phyloP scores from a whole-genome alignment of 352 stramenopile species.

The Halophytophthora polymorphica region DNA sequence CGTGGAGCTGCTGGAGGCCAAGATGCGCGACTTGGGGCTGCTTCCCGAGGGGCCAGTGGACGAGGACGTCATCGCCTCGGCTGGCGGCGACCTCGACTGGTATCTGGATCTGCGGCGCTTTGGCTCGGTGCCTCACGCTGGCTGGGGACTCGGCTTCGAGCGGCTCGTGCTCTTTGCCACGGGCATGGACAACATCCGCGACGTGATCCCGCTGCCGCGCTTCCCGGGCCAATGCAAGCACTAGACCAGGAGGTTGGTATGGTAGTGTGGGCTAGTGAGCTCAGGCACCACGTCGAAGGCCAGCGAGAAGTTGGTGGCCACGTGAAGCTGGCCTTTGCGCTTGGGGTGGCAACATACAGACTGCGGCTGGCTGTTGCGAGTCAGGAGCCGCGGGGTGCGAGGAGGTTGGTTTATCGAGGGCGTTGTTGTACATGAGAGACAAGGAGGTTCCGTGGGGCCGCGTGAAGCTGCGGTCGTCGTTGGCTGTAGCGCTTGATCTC shows the following conservation, averaged over 20 bases:
- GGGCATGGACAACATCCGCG: slow-evolving; percentile 98
- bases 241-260: slow-evolving; percentile 4
- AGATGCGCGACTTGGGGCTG: slow-evolving; percentile 54
- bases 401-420: slow-evolving; percentile 12
- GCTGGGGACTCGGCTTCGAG: slow-evolving; percentile 98
- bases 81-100: slow-evolving; percentile 88
- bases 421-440: slow-evolving; percentile 28
- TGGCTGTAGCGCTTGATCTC: slow-evolving; percentile 12
- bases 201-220: slow-evolving; percentile 96
- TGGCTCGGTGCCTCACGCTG: slow-evolving; percentile 95
- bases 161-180: slow-evolving; percentile 96
- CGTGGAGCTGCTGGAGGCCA: slow-evolving; percentile 86
- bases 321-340: too few relatives aligned
- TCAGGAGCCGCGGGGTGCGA: too few relatives aligned
- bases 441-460: slow-evolving; percentile 7
- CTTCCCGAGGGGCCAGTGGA: slow-evolving; percentile 62
- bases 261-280: too few relatives aligned
- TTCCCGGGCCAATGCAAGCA: slow-evolving; percentile 93
- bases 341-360: too few relatives aligned
- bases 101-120: slow-evolving; percentile 97
- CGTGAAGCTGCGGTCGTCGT: slow-evolving; percentile 8
- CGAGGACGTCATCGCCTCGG: slow-evolving; percentile 33
- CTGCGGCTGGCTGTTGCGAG: too few relatives aligned
- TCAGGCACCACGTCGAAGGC: too few relatives aligned
- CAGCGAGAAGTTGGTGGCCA: too few relatives aligned